Percentiles rank a stretch among this genome's conserved stretches.
phyloP scores from a whole-genome alignment of 179 eudicot species.

The Drosera spatulata region DNA sequence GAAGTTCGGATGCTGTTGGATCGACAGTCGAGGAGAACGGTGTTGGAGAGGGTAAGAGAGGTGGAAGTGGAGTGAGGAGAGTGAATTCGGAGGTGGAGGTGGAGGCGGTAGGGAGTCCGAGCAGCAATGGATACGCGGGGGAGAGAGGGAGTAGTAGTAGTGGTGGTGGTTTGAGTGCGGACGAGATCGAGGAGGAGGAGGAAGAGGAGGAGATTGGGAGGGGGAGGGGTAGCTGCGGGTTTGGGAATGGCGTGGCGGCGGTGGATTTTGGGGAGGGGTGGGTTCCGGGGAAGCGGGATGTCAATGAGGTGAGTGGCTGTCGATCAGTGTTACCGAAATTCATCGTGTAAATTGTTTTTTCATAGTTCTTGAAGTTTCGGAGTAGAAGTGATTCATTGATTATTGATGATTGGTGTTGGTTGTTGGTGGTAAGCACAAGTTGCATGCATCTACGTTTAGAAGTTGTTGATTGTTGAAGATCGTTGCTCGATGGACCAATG shows the following conservation, averaged over 20 bases:
- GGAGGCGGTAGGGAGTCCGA: constrained; percentile 47
- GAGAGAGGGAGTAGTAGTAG: constrained; percentile 54
- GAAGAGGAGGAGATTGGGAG: constrained; percentile 4
- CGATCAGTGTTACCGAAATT: neutral
- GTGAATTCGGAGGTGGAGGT: constrained; percentile 35
- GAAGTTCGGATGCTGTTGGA: constrained; percentile 3
- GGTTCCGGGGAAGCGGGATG: constrained; percentile 68
- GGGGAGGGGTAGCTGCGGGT: constrained; percentile 14
- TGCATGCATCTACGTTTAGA: neutral
- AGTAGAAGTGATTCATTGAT: neutral
- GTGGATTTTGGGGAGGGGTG: constrained; percentile 23
- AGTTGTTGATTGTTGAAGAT: neutral
- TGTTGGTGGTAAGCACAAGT: neutral
- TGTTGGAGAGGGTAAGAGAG: constrained; percentile 10
- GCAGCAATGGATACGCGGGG: constrained; percentile 86
- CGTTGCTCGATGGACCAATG: neutral
- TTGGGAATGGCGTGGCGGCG: constrained; percentile 14
- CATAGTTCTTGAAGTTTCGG: neutral
- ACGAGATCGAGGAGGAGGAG: constrained; percentile 31
- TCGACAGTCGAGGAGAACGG: constrained; percentile 2
- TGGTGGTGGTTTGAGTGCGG: constrained; percentile 15
- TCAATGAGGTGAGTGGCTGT: constrained; percentile 47
- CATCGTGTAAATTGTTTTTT: neutral
- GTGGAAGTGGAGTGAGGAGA: constrained; percentile 19
- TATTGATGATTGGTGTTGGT: neutral